Evolutionary conservation across 2,329 filamentous ascomycete species (phyloP).

Genomic region (Mycosphaerella arachidis): DNA sequence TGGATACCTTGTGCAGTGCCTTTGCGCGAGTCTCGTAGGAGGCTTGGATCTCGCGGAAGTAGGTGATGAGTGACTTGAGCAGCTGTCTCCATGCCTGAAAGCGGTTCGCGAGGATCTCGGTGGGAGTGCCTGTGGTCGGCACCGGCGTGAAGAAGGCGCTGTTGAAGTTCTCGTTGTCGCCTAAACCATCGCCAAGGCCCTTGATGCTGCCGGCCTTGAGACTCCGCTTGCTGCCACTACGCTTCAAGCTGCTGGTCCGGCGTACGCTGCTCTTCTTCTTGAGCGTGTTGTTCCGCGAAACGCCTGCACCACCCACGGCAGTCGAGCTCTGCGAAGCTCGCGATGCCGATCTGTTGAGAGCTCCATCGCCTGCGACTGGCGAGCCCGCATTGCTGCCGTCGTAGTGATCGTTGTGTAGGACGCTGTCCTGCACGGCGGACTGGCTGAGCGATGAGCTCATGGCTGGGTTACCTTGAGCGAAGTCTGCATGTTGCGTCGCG

Average conservation of each 20-base stretch:
- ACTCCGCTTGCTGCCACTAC: conserved; percentile 75
- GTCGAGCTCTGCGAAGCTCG: conserved; percentile 38
- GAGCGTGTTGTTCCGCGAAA: conserved; percentile 66
- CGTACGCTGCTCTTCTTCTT: conserved; percentile 83
- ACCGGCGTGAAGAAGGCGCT: conserved; percentile 89
- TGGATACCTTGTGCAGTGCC: conserved; percentile 73
- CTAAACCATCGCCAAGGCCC: conserved; percentile 56
- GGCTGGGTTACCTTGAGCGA: conserved; percentile 34
- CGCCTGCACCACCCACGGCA: conserved; percentile 39
- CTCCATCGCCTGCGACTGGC: conserved; percentile 55
- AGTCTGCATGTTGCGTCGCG: conserved; percentile 31
- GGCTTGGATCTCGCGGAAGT: conserved; percentile 85
- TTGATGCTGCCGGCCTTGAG: conserved; percentile 81
- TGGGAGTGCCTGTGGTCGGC: conserved; percentile 80
- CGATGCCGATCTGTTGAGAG: conserved; percentile 61
- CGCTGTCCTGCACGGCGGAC: conserved; percentile 32
- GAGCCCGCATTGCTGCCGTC: conserved; percentile 64
- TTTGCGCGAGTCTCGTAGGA: conserved; percentile 86
- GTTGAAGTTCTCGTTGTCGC: conserved; percentile 63
- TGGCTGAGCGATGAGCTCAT: conserved; percentile 36
- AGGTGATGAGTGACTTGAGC: conserved; percentile 87
- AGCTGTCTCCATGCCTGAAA: conserved; percentile 97
- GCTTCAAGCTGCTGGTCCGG: conserved; percentile 67
- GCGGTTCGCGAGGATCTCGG: conserved; percentile 76
- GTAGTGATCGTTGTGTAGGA: conserved; percentile 53